Evolutionary conservation across 495 filamentous ascomycete species (phyloP), one percentile per base, ranked within the genome.

Genomic region (Aspergillus sparsus): DNA sequence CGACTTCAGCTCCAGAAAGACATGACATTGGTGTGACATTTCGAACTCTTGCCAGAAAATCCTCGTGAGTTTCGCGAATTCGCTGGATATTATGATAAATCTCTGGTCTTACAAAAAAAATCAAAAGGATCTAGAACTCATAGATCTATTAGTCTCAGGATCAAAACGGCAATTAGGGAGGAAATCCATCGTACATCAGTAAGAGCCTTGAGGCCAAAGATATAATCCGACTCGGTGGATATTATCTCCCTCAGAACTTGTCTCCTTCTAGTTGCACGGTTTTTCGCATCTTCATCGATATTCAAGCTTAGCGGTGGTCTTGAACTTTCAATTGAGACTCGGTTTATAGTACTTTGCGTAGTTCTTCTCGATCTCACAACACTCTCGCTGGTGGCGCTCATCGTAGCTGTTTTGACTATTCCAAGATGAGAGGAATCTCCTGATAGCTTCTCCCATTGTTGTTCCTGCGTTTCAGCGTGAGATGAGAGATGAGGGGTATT

Each of bases 171-270:
- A 31, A 27, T 12, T 4, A 31, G 31, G 10, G 37, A 34, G 35
- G 4, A 10, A 4, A 47, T 12, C 42, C 2, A 33, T 75, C 82
- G 66, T 76, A 96, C 94, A 69, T 93, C 91, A 65, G 88, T 85
- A 57, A 98, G 77, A 52, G 93, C 89, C 65, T 90, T 90, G 53
- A 98, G 71, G 61, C 96, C 93, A 15, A 84, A 85, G 56, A 97
- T 83, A 74, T 98, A 98, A 63, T 89, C 87, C 66, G 93, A 88
- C 72, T 98, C 94, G 0, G 92, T 93, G 45, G 72, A 81, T 53
- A 97, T 81, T 16, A 98, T 75, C 71, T 98, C 94, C 63, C 91
- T 89, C 42, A 98, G 69, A 16, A 93, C 85, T 57, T 84, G 84
- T 9, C 90, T 86, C 53, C 94, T 82, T 64, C 92, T 88, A 42